Percentiles rank a stretch among this genome's conserved stretches.
Conservation (phyloP, 371 early-diverging fungal genomes). For the Mucor plumbeus region DNA sequence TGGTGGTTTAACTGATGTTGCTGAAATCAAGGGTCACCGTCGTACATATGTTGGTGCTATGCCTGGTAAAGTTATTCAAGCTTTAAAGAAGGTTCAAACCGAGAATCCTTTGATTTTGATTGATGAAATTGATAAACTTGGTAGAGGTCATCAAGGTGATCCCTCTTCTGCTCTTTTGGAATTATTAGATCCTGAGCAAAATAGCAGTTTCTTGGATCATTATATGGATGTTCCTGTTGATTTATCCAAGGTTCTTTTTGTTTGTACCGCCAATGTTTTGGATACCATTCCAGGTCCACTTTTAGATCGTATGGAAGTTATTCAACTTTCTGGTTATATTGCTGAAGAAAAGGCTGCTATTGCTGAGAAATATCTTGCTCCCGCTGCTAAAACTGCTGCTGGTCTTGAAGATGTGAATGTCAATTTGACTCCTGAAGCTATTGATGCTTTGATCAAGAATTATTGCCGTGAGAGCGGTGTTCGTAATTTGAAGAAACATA, state of each 20-base stretch:
- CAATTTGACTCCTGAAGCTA: slow-evolving; percentile 72
- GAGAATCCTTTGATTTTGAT: slow-evolving; percentile 97
- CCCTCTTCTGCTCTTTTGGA: slow-evolving; percentile 96
- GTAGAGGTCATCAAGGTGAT: slow-evolving; percentile 96
- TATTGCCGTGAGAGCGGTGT: slow-evolving; percentile 98
- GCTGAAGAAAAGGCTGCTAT: slow-evolving; percentile 98
- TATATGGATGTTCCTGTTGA: slow-evolving; percentile 98
- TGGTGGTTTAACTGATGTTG: slow-evolving; percentile 96
- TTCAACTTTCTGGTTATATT: slow-evolving; percentile 93
- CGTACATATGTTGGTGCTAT: slow-evolving; percentile 98
- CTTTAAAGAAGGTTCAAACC: slow-evolving; percentile 95
- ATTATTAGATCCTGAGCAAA: slow-evolving; percentile 96
- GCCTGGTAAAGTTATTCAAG: slow-evolving; percentile 99
- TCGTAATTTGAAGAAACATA: slow-evolving; percentile 95
- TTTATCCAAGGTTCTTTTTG: slow-evolving; percentile 94
- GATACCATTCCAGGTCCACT: slow-evolving; percentile 97
- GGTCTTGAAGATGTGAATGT: slow-evolving; percentile 83
- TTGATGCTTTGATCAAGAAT: slow-evolving; percentile 82
- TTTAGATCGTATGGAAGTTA: slow-evolving; percentile 97
- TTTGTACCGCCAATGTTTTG: slow-evolving; percentile 95
- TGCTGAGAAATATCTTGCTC: slow-evolving; percentile 87
- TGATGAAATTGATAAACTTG: slow-evolving; percentile 98
- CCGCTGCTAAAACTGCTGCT: slow-evolving; percentile 77
- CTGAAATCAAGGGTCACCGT: slow-evolving; percentile 98
- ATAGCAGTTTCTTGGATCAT: slow-evolving; percentile 95